Percentiles rank a stretch among this genome's conserved stretches.
Evolutionary conservation across 129 eudicot species (phyloP).

Genomic region (Flaveria ramosissima): DNA sequence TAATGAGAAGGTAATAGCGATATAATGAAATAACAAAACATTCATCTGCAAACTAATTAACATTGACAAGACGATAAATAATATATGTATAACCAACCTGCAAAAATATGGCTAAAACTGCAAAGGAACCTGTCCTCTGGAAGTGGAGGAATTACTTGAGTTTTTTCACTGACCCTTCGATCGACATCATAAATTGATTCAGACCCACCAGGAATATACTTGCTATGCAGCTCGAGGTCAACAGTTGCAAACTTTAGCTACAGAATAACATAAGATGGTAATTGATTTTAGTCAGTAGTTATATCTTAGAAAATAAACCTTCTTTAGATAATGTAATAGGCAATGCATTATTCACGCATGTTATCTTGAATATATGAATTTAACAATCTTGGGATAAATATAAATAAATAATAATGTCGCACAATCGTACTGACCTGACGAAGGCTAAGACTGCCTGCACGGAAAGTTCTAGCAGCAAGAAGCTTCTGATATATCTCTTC

Average conservation of each 20-base stretch:
- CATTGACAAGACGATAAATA: background rate
- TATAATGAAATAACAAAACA: background rate
- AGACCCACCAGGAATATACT: constrained; percentile 70
- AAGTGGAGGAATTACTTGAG: constrained; percentile 84
- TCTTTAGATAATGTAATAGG: constrained; percentile 12
- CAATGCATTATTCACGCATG: background rate
- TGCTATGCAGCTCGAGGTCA: constrained; percentile 88
- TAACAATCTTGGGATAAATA: background rate
- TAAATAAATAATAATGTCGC: background rate
- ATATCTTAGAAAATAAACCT: background rate
- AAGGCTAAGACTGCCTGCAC: constrained; percentile 88
- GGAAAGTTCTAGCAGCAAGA: constrained; percentile 91
- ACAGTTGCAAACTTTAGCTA: constrained; percentile 74
- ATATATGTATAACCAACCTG: constrained; percentile 45
- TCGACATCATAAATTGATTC: constrained; percentile 92
- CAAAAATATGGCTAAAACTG: constrained; percentile 96
- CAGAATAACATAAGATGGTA: constrained; percentile 10
- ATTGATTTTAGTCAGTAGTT: background rate
- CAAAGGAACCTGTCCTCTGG: constrained; percentile 92
- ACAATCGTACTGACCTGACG: constrained; percentile 65
- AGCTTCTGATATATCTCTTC: constrained; percentile 85
- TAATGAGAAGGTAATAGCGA: constrained; percentile 2
- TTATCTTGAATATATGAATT: background rate
- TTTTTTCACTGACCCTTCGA: constrained; percentile 63
- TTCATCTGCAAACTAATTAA: background rate